These are phyloP conservation scores for Martiniozyma asiatica DNA, from an alignment of 1,139 yeast species.

Conservation along the genomic window DNA sequence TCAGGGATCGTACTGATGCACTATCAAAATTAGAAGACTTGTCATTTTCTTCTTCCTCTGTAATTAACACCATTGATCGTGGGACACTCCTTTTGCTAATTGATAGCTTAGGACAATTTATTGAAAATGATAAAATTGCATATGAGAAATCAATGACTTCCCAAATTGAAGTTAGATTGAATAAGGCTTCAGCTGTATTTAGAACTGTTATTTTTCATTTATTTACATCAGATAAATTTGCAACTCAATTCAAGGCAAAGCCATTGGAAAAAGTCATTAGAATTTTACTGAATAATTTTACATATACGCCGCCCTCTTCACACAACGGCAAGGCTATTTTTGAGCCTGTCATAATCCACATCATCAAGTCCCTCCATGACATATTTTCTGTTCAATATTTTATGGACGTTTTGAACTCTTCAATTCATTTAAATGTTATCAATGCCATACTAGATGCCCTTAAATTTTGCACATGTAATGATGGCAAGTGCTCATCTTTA, in stretches of 20 bases:
- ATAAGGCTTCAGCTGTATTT: slow-evolving; percentile 30
- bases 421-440: slow-evolving; percentile 1
- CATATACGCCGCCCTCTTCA: slow-evolving; percentile 8
- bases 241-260: slow-evolving; percentile 24
- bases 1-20: slow-evolving; percentile 44
- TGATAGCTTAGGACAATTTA: slow-evolving; percentile 28
- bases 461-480: slow-evolving; percentile 1
- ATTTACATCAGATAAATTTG: slow-evolving; percentile 9
- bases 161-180: slow-evolving; percentile 30
- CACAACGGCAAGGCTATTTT: slow-evolving; percentile 15
- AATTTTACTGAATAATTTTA: slow-evolving; percentile 19
- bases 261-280: slow-evolving; percentile 23
- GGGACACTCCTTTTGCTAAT: slow-evolving; percentile 21
- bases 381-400: slow-evolving; percentile 26
- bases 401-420: slow-evolving; percentile 27
- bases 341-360: slow-evolving; percentile 28
- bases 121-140: slow-evolving; percentile 30
- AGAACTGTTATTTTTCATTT: slow-evolving; percentile 24
- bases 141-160: slow-evolving; percentile 23
- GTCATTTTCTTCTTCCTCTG: slow-evolving; percentile 14
- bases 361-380: slow-evolving; percentile 23
- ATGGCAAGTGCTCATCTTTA: slow-evolving; percentile 5
- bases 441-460: not conserved
- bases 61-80: slow-evolving; percentile 10
- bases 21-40: slow-evolving; percentile 29